Percentiles rank a stretch among this genome's conserved stretches.
Conservation (phyloP, 2,329 filamentous ascomycete genomes). For the Penicillium sp. region DNA sequence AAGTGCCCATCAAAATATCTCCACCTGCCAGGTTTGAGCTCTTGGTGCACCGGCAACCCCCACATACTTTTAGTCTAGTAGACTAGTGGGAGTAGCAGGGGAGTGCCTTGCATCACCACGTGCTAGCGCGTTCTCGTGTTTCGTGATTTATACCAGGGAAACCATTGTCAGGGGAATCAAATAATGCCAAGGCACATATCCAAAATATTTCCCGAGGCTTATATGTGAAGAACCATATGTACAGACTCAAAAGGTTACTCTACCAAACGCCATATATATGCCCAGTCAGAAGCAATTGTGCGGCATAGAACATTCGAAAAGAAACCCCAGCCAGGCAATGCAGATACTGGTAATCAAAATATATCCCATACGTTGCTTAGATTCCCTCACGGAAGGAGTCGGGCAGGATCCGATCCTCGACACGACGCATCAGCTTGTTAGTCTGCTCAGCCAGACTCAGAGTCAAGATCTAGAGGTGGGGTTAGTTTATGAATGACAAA, state of each 20-base stretch:
- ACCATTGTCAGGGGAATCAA: not conserved
- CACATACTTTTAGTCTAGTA: not conserved
- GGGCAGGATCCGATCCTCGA: slow-evolving; percentile 63
- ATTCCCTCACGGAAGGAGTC: slow-evolving; percentile 48
- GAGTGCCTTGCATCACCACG: slow-evolving; percentile 3
- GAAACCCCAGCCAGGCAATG: slow-evolving; percentile 6
- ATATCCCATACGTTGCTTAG: slow-evolving; percentile 28
- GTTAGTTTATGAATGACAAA: slow-evolving; percentile 20
- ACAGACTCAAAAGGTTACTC: slow-evolving; percentile 2
- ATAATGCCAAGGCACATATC: not conserved
- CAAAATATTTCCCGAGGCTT: not conserved
- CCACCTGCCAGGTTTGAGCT: slow-evolving; percentile 4
- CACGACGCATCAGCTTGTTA: slow-evolving; percentile 80
- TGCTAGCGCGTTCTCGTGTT: slow-evolving; percentile 9
- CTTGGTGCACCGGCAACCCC: slow-evolving; percentile 4
- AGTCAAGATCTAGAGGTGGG: slow-evolving; percentile 65
- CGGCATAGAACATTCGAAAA: not conserved
- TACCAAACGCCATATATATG: slow-evolving; percentile 6
- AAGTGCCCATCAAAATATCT: not conserved
- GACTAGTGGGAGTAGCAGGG: not conserved
- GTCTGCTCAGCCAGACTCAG: slow-evolving; percentile 94
- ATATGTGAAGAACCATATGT: not conserved
- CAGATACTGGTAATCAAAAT: not conserved
- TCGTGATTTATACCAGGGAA: not conserved
- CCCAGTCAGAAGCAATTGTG: not conserved